Conservation (phyloP, 768 basidiomycete genomes). For the Termitomyces sp. region DNA sequence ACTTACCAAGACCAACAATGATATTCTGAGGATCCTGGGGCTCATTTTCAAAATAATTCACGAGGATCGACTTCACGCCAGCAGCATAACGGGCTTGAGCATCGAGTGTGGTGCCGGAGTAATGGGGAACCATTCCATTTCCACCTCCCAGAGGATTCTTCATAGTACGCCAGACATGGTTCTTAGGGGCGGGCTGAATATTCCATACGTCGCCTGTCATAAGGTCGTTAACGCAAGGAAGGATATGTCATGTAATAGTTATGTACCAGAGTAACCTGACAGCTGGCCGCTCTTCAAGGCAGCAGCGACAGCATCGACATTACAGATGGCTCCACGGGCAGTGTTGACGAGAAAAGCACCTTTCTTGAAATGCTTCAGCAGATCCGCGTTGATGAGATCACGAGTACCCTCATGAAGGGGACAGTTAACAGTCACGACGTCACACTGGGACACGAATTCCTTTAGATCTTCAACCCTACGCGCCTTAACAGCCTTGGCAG, state of each 20-base stretch:
- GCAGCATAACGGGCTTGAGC: conserved; percentile 83
- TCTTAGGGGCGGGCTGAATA: conserved; percentile 79
- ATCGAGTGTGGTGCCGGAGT: conserved; percentile 86
- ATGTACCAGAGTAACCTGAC: conserved; percentile 44
- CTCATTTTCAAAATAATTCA: conserved; percentile 59
- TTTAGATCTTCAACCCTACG: conserved; percentile 78
- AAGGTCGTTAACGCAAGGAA: not conserved
- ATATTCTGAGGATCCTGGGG: conserved; percentile 75
- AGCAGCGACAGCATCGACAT: conserved; percentile 72
- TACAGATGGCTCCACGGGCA: conserved; percentile 87
- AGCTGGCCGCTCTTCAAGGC: conserved; percentile 77
- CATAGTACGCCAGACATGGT: conserved; percentile 82
- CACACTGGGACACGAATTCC: conserved; percentile 44
- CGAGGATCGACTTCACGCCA: conserved; percentile 64
- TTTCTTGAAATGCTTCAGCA: conserved; percentile 85
- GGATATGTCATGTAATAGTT: not conserved
- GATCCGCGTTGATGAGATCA: conserved; percentile 76
- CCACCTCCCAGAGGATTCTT: conserved; percentile 80
- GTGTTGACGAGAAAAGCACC: conserved; percentile 93
- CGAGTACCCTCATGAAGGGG: conserved; percentile 83
- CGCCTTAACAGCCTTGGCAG: conserved; percentile 59
- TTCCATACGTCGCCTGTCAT: conserved; percentile 70
- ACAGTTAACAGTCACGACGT: conserved; percentile 83
- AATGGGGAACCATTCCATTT: conserved; percentile 87
- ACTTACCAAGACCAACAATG: conserved; percentile 67